Percentiles rank a stretch among this genome's conserved stretches.
These are phyloP conservation scores for Emericellopsis terricola DNA, from an alignment of 495 filamentous ascomycete species.

Conservation along the genomic window DNA sequence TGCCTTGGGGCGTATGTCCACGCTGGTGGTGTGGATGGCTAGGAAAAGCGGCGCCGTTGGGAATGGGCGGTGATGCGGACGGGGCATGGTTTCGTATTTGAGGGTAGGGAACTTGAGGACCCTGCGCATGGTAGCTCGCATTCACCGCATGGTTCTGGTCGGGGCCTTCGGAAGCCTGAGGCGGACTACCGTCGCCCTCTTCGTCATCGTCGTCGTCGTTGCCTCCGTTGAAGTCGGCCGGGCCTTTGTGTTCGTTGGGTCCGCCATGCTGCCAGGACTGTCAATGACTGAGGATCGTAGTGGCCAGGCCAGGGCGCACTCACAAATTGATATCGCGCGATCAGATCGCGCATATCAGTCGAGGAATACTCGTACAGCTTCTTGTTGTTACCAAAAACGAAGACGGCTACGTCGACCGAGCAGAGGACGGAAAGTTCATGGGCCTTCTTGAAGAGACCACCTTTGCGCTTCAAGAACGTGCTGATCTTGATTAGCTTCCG, in stretches of 20 bases:
- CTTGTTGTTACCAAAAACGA: slow-evolving; percentile 96
- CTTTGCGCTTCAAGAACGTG: slow-evolving; percentile 96
- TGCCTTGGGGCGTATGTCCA: slow-evolving; percentile 65
- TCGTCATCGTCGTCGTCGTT: slow-evolving; percentile 64
- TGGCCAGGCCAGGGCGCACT: no score
- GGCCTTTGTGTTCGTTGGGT: slow-evolving; percentile 92
- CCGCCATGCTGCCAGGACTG: slow-evolving; percentile 59
- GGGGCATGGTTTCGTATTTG: slow-evolving; percentile 70
- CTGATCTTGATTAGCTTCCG: slow-evolving; percentile 52
- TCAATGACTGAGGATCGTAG: no score
- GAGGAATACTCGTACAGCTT: slow-evolving; percentile 97
- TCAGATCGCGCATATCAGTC: slow-evolving; percentile 74
- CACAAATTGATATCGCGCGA: slow-evolving; percentile 79
- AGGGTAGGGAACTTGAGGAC: slow-evolving; percentile 38
- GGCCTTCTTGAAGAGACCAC: slow-evolving; percentile 97
- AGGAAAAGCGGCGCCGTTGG: slow-evolving; percentile 55
- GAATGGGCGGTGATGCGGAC: slow-evolving; percentile 78
- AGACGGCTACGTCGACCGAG: slow-evolving; percentile 94
- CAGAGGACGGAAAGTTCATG: slow-evolving; percentile 96
- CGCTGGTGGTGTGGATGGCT: slow-evolving; percentile 19
- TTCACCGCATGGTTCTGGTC: slow-evolving; percentile 37
- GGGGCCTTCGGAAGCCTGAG: slow-evolving; percentile 25
- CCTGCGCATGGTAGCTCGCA: slow-evolving; percentile 59
- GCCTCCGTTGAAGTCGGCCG: slow-evolving; percentile 77
- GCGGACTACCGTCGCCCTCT: slow-evolving; percentile 62